phyloP scores from a whole-genome alignment of 495 filamentous ascomycete genomes.

The Penicillium angulare region DNA sequence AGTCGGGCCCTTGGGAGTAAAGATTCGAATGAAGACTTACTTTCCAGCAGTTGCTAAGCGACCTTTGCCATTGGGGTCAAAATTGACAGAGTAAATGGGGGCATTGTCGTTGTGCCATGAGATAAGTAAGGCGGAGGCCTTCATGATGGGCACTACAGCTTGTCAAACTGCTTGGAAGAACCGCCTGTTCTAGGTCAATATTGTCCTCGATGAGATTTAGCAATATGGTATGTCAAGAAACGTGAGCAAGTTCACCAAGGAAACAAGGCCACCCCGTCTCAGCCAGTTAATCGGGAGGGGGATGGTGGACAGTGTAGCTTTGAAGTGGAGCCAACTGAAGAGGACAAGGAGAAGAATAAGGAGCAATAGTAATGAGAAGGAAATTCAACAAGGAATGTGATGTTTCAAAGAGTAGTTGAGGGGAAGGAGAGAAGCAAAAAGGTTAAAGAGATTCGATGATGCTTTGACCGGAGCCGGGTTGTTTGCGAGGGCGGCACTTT shows the following conservation, averaged over 20 bases:
- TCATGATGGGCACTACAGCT: constrained; percentile 62
- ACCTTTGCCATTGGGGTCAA: constrained; percentile 90
- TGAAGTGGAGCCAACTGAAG: background rate
- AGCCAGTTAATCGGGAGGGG: background rate
- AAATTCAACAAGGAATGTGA: background rate
- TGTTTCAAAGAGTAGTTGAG: constrained; percentile 1
- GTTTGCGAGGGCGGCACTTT: too few relatives aligned
- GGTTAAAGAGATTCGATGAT: constrained; percentile 23
- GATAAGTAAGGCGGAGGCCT: constrained; percentile 85
- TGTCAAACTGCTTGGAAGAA: constrained; percentile 14
- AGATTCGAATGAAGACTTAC: constrained; percentile 26
- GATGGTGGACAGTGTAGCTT: background rate
- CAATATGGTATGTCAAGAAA: background rate
- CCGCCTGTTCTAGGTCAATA: constrained; percentile 4
- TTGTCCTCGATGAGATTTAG: background rate
- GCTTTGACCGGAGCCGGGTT: constrained; percentile 23
- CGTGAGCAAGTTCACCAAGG: constrained; percentile 10
- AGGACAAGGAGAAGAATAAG: background rate
- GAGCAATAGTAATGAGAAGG: background rate
- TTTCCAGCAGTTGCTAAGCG: constrained; percentile 89
- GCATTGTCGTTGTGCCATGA: constrained; percentile 95
- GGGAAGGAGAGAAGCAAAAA: background rate
- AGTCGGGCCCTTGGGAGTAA: background rate
- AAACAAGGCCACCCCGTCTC: constrained; percentile 6
- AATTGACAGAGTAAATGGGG: constrained; percentile 94